Conservation (phyloP, 805 yeast species). For the Lipomyces oligophaga region DNA sequence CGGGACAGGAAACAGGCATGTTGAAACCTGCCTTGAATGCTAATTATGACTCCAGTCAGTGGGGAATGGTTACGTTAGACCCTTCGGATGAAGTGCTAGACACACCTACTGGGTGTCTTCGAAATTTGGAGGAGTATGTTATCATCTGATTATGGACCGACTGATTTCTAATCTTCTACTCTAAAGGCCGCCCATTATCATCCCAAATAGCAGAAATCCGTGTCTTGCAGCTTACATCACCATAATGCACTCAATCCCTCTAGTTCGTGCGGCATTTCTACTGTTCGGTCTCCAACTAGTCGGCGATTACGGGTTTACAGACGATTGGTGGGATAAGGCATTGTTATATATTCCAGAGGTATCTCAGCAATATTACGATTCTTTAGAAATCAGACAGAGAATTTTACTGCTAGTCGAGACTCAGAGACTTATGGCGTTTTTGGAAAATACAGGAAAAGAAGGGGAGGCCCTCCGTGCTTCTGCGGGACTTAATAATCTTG, state of each 20-base stretch:
- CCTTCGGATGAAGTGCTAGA: background rate
- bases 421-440: constrained; percentile 36
- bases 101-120: background rate
- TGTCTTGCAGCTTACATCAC: constrained; percentile 34
- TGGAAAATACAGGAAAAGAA: constrained; percentile 25
- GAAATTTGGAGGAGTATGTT: background rate
- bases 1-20: constrained; percentile 28
- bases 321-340: constrained; percentile 33
- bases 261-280: constrained; percentile 34
- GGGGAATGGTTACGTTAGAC: constrained; percentile 29
- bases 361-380: background rate
- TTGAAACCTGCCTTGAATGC: constrained; percentile 31
- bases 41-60: constrained; percentile 28
- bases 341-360: constrained; percentile 24
- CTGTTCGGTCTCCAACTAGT: constrained; percentile 29
- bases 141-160: background rate
- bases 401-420: constrained; percentile 31
- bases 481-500: constrained; percentile 25
- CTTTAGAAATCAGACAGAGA: constrained; percentile 6
- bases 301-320: constrained; percentile 33
- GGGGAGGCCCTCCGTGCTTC: constrained; percentile 32
- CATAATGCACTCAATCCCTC: constrained; percentile 35
- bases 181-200: constrained; percentile 1
- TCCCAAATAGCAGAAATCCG: no score
- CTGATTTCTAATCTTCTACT: background rate